A percentile compares a stretch with the other conserved stretches of the same genome.
These are phyloP conservation scores for Rhizopogon sp. DNA, from an alignment of 768 basidiomycete species.

Conservation along the genomic window DNA sequence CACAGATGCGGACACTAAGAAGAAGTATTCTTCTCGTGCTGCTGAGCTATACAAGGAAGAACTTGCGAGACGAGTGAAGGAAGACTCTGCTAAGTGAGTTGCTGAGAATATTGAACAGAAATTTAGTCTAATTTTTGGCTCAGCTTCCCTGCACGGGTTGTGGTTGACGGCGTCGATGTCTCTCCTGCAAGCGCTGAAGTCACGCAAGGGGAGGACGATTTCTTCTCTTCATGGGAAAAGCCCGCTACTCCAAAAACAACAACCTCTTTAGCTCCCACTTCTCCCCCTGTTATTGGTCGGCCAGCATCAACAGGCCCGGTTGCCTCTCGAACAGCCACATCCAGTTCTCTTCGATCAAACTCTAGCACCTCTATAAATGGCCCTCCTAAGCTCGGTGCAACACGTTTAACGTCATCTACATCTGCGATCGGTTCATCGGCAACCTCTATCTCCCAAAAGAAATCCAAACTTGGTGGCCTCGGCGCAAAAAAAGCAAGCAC, in stretches of 20 bases:
- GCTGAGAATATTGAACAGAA: neutral
- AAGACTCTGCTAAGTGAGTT: constrained; percentile 65
- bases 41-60: constrained; percentile 93
- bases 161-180: constrained; percentile 76
- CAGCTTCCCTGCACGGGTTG: constrained; percentile 74
- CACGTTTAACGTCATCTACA: constrained; percentile 39
- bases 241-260: constrained; percentile 52
- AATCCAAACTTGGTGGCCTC: constrained; percentile 68
- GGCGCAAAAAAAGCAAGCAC: constrained; percentile 84
- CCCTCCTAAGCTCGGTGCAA: constrained; percentile 34
- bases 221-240: constrained; percentile 97
- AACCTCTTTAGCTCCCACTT: constrained; percentile 44
- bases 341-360: constrained; percentile 52
- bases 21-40: constrained; percentile 81
- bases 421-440: constrained; percentile 25
- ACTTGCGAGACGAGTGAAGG: constrained; percentile 70
- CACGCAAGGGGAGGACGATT: constrained; percentile 74
- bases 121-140: neutral
- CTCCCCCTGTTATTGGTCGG: constrained; percentile 58
- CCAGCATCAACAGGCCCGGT: constrained; percentile 34
- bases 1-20: constrained; percentile 73
- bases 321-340: constrained; percentile 58
- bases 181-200: constrained; percentile 33
- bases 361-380: constrained; percentile 26
- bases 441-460: constrained; percentile 41